Evolutionary conservation across 176 grass and related monocot species (phyloP), one percentile per base, ranked within the genome.

Genomic region (Guadua angustifolia): DNA sequence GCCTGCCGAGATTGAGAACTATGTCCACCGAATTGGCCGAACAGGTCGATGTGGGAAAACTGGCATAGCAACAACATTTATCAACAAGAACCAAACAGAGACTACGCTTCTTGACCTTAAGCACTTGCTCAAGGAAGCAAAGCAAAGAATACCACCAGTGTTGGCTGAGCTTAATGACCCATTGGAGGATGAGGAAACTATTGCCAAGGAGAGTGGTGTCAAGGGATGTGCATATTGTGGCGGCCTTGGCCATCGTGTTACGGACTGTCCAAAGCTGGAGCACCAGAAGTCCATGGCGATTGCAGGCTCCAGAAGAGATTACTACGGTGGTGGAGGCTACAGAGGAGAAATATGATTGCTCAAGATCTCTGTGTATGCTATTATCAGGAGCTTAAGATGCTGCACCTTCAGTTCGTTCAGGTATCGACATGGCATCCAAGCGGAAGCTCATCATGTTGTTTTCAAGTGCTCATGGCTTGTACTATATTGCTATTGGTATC

Each of bases 1-100:
- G 96, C 96, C 93, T 3, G 91, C 91, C 5, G 93, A 98, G 75
- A 98, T 98, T 4, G 96, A 98, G 74, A 95, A 98, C 73, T 98
- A 94, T 36, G 96, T 95, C 44, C 96, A 98, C 65, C 84, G 96
- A 64, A 98, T 98, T 39, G 96, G 96, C 64, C 93, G 96, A 89
- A 99, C 93, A 2, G 96, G 96, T 56, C 83, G 93, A 55, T 99
- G 93, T 4, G 93, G 96, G 32, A 99, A 95, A 81, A 99, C 91
- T 39, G 96, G 93, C 19, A 90, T 95, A 85, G 96, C 93, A 36
- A 95, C 96, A 12, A 99, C 96, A 18, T 99, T 99, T 81, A 99
- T 99, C 71, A 99, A 95, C 88, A 99, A 94, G 91, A 99, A 94
- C 51, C 96, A 99, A 55, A 94, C 91, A 16, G 89, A 91, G 83